Evolutionary conservation across 495 filamentous ascomycete genomes (phyloP).

Genomic region (Annulohypoxylon stygium): DNA sequence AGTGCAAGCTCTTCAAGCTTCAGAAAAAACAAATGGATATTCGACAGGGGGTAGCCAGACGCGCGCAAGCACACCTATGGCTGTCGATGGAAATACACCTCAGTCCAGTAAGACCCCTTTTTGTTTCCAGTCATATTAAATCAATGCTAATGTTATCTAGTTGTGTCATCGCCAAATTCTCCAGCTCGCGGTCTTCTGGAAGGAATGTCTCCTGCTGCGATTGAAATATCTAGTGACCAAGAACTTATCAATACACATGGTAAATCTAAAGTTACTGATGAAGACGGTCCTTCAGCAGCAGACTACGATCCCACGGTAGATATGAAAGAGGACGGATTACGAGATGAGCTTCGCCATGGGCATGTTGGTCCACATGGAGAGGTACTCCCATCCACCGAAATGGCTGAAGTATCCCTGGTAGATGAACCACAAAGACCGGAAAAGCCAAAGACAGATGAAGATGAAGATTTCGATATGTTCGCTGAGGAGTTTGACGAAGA

Average conservation of each 20-base stretch:
- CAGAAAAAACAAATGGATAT: slow-evolving; percentile 67
- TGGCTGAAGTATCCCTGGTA: slow-evolving; percentile 56
- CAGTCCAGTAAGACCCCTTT: slow-evolving; percentile 53
- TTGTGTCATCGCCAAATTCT: slow-evolving; percentile 55
- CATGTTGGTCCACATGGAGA: slow-evolving; percentile 63
- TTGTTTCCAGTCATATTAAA: not conserved
- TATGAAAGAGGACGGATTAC: slow-evolving; percentile 87
- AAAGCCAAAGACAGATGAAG: slow-evolving; percentile 65
- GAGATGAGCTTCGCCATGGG: slow-evolving; percentile 73
- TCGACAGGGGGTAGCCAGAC: slow-evolving; percentile 62
- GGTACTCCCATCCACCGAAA: slow-evolving; percentile 45
- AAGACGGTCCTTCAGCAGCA: slow-evolving; percentile 88
- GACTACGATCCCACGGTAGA: slow-evolving; percentile 95
- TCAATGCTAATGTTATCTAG: slow-evolving; percentile 43
- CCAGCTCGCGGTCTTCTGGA: slow-evolving; percentile 52
- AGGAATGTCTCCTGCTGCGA: slow-evolving; percentile 58
- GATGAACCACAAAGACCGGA: slow-evolving; percentile 52
- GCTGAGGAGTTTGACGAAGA: slow-evolving; percentile 89
- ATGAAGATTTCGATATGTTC: slow-evolving; percentile 94
- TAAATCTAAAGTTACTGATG: slow-evolving; percentile 62
- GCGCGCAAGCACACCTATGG: slow-evolving; percentile 57
- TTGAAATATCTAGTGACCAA: slow-evolving; percentile 66
- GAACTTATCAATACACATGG: slow-evolving; percentile 75
- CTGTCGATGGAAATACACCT: slow-evolving; percentile 57
- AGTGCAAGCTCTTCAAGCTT: slow-evolving; percentile 79